Conservation (phyloP, 2,329 filamentous ascomycete genomes). For the Aspergillus ochraceoroseus region DNA sequence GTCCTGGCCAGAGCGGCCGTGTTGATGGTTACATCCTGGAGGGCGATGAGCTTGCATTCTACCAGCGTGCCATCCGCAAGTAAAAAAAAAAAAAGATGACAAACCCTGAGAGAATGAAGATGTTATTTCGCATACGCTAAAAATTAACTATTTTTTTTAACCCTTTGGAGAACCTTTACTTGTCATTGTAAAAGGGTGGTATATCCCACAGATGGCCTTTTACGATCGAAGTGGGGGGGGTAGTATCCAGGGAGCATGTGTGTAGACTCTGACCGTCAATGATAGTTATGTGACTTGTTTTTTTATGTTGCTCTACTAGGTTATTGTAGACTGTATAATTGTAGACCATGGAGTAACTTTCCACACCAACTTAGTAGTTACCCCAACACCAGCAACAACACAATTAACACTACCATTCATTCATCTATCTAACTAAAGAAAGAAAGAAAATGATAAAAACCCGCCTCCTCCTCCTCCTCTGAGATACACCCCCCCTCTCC, state of each 20-base stretch:
- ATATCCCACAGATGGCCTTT: conserved; percentile 1
- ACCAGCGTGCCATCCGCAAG: conserved; percentile 99
- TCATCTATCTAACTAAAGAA: conserved; percentile 1
- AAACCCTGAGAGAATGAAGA: no score
- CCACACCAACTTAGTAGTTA: no score
- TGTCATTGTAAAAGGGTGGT: conserved; percentile 16
- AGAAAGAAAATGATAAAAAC: conserved; percentile 38
- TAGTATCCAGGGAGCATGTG: no score
- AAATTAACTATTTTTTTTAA: conserved; percentile 12
- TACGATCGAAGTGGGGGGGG: neutral
- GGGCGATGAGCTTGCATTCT: conserved; percentile 99
- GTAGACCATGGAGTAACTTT: no score
- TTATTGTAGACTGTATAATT: no score
- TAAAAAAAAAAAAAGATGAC: conserved; percentile 53
- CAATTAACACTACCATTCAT: no score
- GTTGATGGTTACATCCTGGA: conserved; percentile 96
- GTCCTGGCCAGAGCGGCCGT: conserved; percentile 95
- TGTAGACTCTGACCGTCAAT: neutral
- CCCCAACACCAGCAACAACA: no score
- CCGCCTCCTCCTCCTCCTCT: conserved; percentile 42
- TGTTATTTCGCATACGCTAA: conserved; percentile 18
- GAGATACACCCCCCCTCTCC: conserved; percentile 41
- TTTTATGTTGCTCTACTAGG: neutral
- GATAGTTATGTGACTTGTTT: neutral
- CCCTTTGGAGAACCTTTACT: conserved; percentile 13